Evolutionary conservation across 306 rosid genomes (phyloP), one percentile per base, ranked within the genome.

Genomic region (Pyrus pyrifolia): DNA sequence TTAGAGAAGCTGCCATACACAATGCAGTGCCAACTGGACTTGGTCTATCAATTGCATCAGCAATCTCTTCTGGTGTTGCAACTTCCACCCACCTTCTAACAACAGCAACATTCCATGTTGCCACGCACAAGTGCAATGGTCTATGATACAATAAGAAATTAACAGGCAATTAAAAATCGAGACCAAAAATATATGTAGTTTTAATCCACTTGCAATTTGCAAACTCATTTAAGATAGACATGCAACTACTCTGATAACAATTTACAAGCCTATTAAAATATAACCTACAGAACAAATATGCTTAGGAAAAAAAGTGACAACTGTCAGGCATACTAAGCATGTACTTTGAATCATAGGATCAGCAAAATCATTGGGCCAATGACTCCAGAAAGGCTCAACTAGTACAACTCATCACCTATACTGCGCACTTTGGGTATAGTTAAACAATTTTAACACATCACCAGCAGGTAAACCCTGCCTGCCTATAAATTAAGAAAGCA

Each of bases 1-100:
- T 95, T 60, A 96, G 83, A 73, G 93, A 93, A 83, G 99, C 97
- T 21, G 99, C 99, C 97, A 95, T 90, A 83, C 99, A 95, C 81
- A 95, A 83, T 17, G 99, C 96, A 74, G 97, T 92, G 82, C 99
- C 99, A 81, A 88, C 80, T 70, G 97, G 88, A 76, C 91, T 84
- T 69, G 84, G 85, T 68, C 91, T 87, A 79, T 95, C 97, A 89
- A 95, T 89, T 72, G 97, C 91, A 80, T 88, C 92, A 21, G 86
- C 89, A 81, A 95, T 91, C 81, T 90, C 99, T 80, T 92, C 88
- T n/a, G 81, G 31, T 67, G 89, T 87, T 75, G 99, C 93, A 83
- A 92, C 87, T 82, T 95, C 96, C 68, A 82, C 95, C 99, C 99
- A 95, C 86, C 89, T 92, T 89, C 88, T 92, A 61, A 92, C 97